phyloP scores from a whole-genome alignment of 2,329 filamentous ascomycete genomes.

The Ceratocystis variospora region DNA sequence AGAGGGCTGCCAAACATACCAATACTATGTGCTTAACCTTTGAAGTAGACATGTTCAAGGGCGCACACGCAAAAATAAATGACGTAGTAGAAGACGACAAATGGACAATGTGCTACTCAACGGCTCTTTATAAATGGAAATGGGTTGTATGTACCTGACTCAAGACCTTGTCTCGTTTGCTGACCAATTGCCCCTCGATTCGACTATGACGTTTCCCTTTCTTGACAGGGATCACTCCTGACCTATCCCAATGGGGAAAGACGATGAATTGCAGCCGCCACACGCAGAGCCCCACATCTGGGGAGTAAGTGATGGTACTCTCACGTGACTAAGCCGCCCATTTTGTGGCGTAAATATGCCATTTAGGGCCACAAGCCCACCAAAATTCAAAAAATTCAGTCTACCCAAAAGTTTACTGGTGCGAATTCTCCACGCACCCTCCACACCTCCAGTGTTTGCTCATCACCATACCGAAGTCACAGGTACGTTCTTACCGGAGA shows the following conservation, averaged over 20 bases:
- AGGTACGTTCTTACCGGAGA: conserved; percentile 15
- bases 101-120: neutral
- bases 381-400: conserved; percentile 17
- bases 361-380: conserved; percentile 20
- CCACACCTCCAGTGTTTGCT: conserved; percentile 17
- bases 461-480: conserved; percentile 19
- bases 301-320: conserved; percentile 1
- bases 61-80: neutral
- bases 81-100: neutral
- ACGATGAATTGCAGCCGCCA: neutral
- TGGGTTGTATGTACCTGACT: neutral
- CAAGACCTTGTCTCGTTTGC: conserved; percentile 1
- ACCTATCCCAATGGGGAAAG: conserved; percentile 8
- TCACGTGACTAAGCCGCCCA: conserved; percentile 10
- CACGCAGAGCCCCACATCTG: conserved; percentile 8
- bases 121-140: neutral
- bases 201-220: neutral
- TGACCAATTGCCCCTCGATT: conserved; percentile 7
- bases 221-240: conserved; percentile 5
- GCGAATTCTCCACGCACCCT: conserved; percentile 18
- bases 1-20: conserved; percentile 32
- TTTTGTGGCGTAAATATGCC: conserved; percentile 17
- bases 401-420: conserved; percentile 17
- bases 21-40: conserved; percentile 67
- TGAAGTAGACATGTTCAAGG: conserved; percentile 18